These are phyloP conservation scores for Xylaria sp. DNA, from an alignment of 2,329 filamentous ascomycete genomes.

Conservation along the genomic window DNA sequence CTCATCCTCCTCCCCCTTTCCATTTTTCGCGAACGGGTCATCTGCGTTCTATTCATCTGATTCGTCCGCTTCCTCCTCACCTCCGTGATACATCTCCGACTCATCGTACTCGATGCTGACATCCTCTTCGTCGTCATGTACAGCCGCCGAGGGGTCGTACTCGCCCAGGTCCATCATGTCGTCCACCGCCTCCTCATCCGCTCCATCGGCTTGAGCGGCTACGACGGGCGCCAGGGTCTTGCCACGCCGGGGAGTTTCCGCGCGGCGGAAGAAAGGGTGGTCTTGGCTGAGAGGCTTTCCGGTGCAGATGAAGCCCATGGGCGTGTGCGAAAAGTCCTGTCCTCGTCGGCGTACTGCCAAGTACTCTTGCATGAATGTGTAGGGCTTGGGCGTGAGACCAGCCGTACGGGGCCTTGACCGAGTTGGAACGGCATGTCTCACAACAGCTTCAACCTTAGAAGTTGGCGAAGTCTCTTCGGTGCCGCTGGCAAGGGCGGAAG, in stretches of 20 bases:
- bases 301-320: constrained; percentile 60
- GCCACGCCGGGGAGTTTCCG: constrained; percentile 4
- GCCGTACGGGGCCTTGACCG: constrained; percentile 12
- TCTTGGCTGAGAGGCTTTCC: constrained; percentile 50
- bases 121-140: constrained; percentile 21
- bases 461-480: constrained; percentile 6
- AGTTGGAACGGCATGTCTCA: not conserved
- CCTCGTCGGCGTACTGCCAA: constrained; percentile 56
- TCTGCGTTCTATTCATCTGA: not conserved
- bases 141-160: constrained; percentile 25
- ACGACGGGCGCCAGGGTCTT: constrained; percentile 15
- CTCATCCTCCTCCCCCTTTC: too few species aligned
- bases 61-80: constrained; percentile 5
- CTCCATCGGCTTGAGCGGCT: constrained; percentile 8
- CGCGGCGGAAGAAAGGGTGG: constrained; percentile 55
- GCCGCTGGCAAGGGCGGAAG: not conserved
- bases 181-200: constrained; percentile 10
- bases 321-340: constrained; percentile 61
- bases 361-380: constrained; percentile 59
- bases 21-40: not conserved
- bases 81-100: constrained; percentile 21
- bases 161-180: constrained; percentile 27
- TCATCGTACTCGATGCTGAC: constrained; percentile 29
- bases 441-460: constrained; percentile 4
- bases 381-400: constrained; percentile 40